Evolutionary conservation across 345 rosid species (phyloP), one percentile per base, ranked within the genome.

Genomic region (Populus davidiana): DNA sequence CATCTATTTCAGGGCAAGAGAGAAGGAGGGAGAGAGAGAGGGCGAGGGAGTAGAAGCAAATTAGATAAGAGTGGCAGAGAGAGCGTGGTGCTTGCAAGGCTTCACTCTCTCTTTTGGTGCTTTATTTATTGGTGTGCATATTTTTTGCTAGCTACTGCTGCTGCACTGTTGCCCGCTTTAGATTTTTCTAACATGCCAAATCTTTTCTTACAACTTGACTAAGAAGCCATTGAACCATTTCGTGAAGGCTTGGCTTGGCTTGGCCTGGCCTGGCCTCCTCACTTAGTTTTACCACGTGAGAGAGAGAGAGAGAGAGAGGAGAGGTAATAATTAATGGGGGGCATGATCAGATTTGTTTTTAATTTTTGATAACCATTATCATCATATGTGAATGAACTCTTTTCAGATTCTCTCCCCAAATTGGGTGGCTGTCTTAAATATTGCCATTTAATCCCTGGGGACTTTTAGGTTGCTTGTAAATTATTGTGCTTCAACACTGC

Each of bases 1-100:
- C 87, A 81, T 71, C 83, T 85, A 68, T 85, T 88, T 86, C 91
- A 84, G 87, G 88, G 85, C 41, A 64, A 71, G 52, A 63, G 77
- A 78, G 76, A 59, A 79, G 75, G 74, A 83, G 77, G 75, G 78
- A 67, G 78, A 82, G 75, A 56, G 70, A 49, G 74, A 23, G 38
- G 17, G 25, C 61, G 67, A 69, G 59, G 77, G 5, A 43, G 41
- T 39, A 41, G 61, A 14, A 23, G 20, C 33, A 52, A 61, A 13
- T 33, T 25, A 25, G 66, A 52, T 52, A 62, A 62, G 62, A 70
- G 41, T 25, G 71, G 54, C 56, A 70, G 81, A 76, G 82, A 70
- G 74, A 69, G 74, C 25, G 76, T 31, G 80, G 62, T 54, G 69
- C 73, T 72, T 27, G 81, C 78, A 81, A 78, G 77, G 84, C 79